Evolutionary conservation across 352 stramenopile genomes (phyloP).

Genomic region (Pythium guiyangense): DNA sequence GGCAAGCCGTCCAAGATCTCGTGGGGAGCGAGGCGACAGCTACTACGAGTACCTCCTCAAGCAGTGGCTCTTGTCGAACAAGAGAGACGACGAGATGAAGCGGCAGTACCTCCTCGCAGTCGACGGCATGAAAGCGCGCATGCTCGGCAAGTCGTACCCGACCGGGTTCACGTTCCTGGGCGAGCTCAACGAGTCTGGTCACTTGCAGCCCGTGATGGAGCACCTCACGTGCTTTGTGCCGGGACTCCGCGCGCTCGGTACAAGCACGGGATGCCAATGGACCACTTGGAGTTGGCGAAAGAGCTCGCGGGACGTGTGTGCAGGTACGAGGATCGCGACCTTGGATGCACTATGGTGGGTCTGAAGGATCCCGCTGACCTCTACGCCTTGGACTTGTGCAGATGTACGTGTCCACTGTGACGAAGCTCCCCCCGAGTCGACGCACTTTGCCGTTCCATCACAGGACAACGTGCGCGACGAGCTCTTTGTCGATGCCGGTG

Average conservation of each 20-base stretch:
- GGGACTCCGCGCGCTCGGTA: conserved; percentile 74
- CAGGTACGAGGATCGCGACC: conserved; percentile 21
- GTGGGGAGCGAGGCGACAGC: conserved; percentile 56
- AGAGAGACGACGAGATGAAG: conserved; percentile 38
- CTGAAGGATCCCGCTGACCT: no score
- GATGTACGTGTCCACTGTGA: conserved; percentile 63
- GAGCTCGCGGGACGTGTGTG: conserved; percentile 69
- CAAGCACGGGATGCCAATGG: conserved; percentile 39
- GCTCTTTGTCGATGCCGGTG: background rate
- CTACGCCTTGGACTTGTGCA: conserved; percentile 14
- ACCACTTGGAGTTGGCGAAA: conserved; percentile 64
- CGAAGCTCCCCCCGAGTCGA: conserved; percentile 68
- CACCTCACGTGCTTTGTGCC: conserved; percentile 88
- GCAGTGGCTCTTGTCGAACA: conserved; percentile 59
- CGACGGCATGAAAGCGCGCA: conserved; percentile 32
- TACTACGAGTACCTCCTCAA: conserved; percentile 83
- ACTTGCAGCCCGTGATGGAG: conserved; percentile 54
- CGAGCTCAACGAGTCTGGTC: conserved; percentile 19
- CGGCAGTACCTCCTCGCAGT: conserved; percentile 52
- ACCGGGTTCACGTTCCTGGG: conserved; percentile 46
- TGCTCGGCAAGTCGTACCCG: conserved; percentile 32
- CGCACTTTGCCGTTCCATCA: conserved; percentile 32
- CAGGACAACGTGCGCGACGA: background rate
- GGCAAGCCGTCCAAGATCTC: conserved; percentile 25
- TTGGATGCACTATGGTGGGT: no score